These are phyloP conservation scores for Fusarium mexicanum DNA, from an alignment of 2,329 filamentous ascomycete species.

Conservation along the genomic window DNA sequence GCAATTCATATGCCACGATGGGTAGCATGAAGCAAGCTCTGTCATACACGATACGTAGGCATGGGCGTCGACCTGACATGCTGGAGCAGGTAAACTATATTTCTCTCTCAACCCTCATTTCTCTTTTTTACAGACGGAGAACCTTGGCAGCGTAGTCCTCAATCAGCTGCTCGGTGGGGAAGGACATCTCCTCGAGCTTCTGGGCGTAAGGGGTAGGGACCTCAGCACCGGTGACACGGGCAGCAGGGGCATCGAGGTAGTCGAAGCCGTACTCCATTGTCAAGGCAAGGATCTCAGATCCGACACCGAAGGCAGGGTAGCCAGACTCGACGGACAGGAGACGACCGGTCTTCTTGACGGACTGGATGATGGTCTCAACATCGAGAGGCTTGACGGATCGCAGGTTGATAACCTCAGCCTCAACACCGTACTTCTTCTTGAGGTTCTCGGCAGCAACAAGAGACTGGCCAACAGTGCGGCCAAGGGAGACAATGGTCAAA, in stretches of 20 bases:
- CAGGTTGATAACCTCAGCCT: conserved; percentile 97
- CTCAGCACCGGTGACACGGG: conserved; percentile 94
- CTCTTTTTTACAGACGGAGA: conserved; percentile 71
- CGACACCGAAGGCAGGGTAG: conserved; percentile 94
- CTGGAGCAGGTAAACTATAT: conserved; percentile 22
- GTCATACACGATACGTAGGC: conserved; percentile 14
- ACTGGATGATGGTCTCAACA: conserved; percentile 93
- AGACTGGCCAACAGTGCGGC: conserved; percentile 93
- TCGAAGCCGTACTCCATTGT: conserved; percentile 99
- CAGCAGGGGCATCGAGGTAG: conserved; percentile 93
- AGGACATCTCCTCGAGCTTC: conserved; percentile 93
- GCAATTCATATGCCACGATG: conserved; percentile 26
- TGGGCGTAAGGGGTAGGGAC: conserved; percentile 96
- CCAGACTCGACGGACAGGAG: conserved; percentile 94
- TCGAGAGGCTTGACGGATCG: conserved; percentile 97
- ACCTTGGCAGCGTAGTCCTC: conserved; percentile 90
- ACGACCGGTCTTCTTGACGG: conserved; percentile 97
- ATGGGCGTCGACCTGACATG: conserved; percentile 14
- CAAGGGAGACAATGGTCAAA: conserved; percentile 92
- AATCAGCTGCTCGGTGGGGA: conserved; percentile 91
- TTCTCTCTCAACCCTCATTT: conserved; percentile 18
- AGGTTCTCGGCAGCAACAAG: conserved; percentile 88
- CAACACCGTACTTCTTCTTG: conserved; percentile 96
- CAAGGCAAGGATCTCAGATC: conserved; percentile 90
- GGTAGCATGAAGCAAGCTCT: conserved; percentile 28